Percentiles rank a stretch among this genome's conserved stretches.
phyloP scores from a whole-genome alignment of 305 asterid species.

The Solanum hybrid region DNA sequence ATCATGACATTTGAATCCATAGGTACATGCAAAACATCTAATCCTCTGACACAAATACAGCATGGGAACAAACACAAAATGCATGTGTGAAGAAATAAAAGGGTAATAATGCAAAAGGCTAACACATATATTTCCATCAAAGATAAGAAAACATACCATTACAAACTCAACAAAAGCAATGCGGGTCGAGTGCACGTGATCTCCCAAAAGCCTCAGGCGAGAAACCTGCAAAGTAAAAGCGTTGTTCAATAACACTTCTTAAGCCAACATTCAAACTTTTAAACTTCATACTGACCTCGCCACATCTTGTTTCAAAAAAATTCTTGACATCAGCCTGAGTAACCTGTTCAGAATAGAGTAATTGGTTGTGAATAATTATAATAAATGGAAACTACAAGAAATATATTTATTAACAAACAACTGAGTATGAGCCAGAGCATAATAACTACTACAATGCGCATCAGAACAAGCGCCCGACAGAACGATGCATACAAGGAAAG shows the following conservation, averaged over 20 bases:
- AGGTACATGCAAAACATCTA: background rate
- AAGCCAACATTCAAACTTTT: background rate
- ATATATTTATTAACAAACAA: background rate
- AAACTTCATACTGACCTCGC: conserved; percentile 47
- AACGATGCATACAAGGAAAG: background rate
- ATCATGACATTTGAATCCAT: background rate
- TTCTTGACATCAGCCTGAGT: conserved; percentile 75
- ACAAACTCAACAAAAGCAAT: conserved; percentile 88
- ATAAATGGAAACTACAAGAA: background rate
- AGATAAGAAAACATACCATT: conserved; percentile 37
- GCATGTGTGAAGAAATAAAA: background rate
- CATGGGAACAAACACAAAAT: background rate
- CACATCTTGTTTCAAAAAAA: conserved; percentile 85
- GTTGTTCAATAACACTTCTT: background rate
- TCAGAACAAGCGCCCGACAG: background rate
- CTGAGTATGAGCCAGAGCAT: background rate
- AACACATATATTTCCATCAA: background rate
- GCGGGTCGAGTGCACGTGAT: conserved; percentile 82
- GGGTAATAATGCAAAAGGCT: background rate
- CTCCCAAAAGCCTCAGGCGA: conserved; percentile 91
- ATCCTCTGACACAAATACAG: background rate
- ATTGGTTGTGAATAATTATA: background rate
- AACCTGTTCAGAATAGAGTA: conserved; percentile 32
- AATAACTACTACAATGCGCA: background rate
- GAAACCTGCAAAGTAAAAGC: conserved; percentile 53